Base-by-base conservation (phyloP, 2,329 filamentous ascomycete genomes). In the Aspergillus vadensis region DNA sequence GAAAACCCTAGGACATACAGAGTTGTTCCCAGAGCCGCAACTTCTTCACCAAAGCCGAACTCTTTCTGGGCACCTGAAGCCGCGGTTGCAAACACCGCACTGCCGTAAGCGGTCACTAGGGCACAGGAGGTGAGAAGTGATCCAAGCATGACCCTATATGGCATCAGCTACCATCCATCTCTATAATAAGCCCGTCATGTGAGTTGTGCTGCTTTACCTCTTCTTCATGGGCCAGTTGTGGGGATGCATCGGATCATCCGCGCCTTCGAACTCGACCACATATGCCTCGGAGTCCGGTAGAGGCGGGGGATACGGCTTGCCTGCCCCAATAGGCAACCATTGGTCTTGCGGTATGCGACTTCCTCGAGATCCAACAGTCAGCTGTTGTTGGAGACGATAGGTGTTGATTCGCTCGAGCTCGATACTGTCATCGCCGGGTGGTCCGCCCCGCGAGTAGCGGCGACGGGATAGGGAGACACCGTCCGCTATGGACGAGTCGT, bases 71-170 rank as follows among this genome's bases (percentile, higher is more conserved):
- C 81, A 14, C 77, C 69, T 5, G 65, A 62, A 1, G 86, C 89
- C 4, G 87, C 87, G 25, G 86, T 79, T 1, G 87, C 90, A 77
- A 91, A 91, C 68, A 91, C 86, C 72, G 84, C 87, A 5, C 72
- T 74, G 0, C 76, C 78, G 58, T 84, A 84, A 0, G 82, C 79
- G 1, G 79, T 74, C 2, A 76, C 70, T 14, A 84, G 70, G 2
- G 65, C 67, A 54, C 60, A 62, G 32, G 59, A 70, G 6, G 58
- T 65, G 15, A 68, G 49, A 3, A 67, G 58, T 6, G 55, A 61
- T 5, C 59, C 66, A 4, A 67, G 60, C 17, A 60, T 39, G 8
- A 67, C 25, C 41, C 67, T 69, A 9, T 3, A 6, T 19, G 14
- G 10, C 30, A 38, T 63, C n/a, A 63, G 49, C 15, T 14, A 50